Conservation (phyloP, 2,329 filamentous ascomycete genomes). For the Penicillium sp. region DNA sequence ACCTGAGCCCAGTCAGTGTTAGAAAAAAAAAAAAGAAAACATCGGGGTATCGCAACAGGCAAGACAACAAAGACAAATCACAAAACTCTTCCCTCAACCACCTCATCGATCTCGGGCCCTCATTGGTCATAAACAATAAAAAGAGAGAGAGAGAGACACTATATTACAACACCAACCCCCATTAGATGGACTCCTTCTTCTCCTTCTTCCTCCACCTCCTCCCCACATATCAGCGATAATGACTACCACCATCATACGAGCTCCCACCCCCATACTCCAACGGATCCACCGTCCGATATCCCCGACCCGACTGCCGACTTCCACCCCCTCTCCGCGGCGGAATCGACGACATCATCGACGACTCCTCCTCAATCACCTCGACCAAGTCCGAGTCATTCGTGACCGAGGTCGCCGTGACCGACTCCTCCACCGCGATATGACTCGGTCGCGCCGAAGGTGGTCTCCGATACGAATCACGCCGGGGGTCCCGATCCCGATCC, state of each 20-base stretch:
- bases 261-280: conserved; percentile 33
- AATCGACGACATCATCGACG: conserved; percentile 25
- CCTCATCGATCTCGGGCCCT: too few species aligned
- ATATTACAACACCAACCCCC: neutral
- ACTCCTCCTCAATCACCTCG: conserved; percentile 53
- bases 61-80: neutral
- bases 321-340: conserved; percentile 34
- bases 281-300: conserved; percentile 44
- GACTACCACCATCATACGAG: conserved; percentile 15
- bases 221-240: conserved; percentile 3
- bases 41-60: conserved; percentile 17
- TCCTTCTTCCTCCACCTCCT: too few species aligned
- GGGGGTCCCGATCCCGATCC: conserved; percentile 24
- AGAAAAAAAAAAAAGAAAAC: neutral
- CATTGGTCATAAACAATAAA: too few species aligned
- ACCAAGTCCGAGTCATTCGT: conserved; percentile 43
- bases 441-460: conserved; percentile 14
- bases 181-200: too few species aligned
- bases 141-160: too few species aligned
- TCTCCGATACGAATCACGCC: conserved; percentile 14
- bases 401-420: conserved; percentile 20
- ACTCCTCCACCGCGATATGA: conserved; percentile 31
- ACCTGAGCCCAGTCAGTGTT: neutral
- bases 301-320: conserved; percentile 30
- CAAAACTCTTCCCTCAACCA: too few species aligned